Percentiles rank a stretch among this genome's conserved stretches.
phyloP scores from a whole-genome alignment of 192 early-diverging fungal genomes.

The Coemansia sp. region DNA sequence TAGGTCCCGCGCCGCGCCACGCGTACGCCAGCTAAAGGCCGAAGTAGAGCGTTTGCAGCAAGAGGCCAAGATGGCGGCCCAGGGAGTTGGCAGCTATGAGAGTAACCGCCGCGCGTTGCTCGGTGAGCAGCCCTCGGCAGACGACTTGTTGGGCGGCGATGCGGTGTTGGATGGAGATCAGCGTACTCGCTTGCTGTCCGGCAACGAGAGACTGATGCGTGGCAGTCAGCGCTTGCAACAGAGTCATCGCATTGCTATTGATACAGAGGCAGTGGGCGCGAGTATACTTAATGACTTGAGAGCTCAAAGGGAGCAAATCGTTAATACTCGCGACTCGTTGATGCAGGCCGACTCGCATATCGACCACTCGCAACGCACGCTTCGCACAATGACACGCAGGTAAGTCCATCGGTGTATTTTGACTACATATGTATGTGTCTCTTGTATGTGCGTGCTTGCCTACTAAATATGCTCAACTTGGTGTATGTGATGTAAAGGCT shows the following conservation, averaged over 20 bases:
- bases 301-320: constrained; percentile 88
- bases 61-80: constrained; percentile 55
- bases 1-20: constrained; percentile 66
- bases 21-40: constrained; percentile 70
- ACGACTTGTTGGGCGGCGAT: constrained; percentile 55
- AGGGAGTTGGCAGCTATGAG: constrained; percentile 32
- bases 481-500: not conserved
- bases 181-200: constrained; percentile 72
- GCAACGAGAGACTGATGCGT: constrained; percentile 82
- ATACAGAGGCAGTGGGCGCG: constrained; percentile 87
- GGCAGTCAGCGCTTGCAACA: constrained; percentile 80
- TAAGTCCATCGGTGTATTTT: constrained; percentile 31
- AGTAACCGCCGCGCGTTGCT: constrained; percentile 65
- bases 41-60: constrained; percentile 78
- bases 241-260: constrained; percentile 85
- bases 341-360: constrained; percentile 75
- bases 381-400: constrained; percentile 75
- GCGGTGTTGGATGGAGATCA: constrained; percentile 59
- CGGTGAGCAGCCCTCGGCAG: constrained; percentile 43
- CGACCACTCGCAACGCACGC: constrained; percentile 62
- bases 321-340: constrained; percentile 82
- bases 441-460: constrained; percentile 7
- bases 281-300: constrained; percentile 79
- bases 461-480: not conserved
- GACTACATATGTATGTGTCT: not conserved